Conservation (phyloP, 805 yeast species). For the Kodamaea kakaduensis region DNA sequence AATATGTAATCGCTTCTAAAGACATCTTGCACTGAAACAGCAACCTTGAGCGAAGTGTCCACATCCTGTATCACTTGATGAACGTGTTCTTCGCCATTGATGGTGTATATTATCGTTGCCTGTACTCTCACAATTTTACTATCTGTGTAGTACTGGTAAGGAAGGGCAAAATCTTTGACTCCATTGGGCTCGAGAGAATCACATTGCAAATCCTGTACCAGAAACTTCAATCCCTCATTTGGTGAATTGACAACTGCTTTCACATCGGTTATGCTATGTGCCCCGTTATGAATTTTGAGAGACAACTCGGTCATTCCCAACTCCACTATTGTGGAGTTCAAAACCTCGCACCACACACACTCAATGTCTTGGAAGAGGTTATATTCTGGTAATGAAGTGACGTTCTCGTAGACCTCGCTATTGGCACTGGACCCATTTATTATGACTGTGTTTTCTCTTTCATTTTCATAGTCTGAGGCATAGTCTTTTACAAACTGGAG, state of each 20-base stretch:
- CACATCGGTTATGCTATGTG: conserved; percentile 28
- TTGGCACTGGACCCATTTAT: conserved; percentile 4
- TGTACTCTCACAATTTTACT: conserved; percentile 22
- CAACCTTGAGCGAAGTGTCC: conserved; percentile 54
- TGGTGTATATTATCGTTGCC: conserved; percentile 19
- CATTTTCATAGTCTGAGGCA: conserved; percentile 5
- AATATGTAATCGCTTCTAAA: conserved; percentile 54
- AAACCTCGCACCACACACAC: conserved; percentile 27
- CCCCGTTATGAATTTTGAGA: conserved; percentile 26
- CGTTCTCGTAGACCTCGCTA: conserved; percentile 2
- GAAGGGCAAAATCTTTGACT: conserved; percentile 19
- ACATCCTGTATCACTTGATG: conserved; percentile 31
- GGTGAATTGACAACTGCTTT: conserved; percentile 18
- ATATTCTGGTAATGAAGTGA: conserved; percentile 1
- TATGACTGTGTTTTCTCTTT: conserved; percentile 9
- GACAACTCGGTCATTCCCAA: conserved; percentile 26
- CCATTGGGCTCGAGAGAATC: conserved; percentile 4
- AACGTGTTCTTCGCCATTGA: conserved; percentile 17
- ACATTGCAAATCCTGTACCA: neutral
- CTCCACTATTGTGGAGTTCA: conserved; percentile 21
- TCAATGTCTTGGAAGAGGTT: conserved; percentile 15
- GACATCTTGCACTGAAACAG: conserved; percentile 79
- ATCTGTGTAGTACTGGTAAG: conserved; percentile 30
- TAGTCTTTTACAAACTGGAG: conserved; percentile 17
- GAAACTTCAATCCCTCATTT: conserved; percentile 3